Conservation (phyloP, 108 stramenopile genomes). For the Pseudonitzschia pungens region DNA sequence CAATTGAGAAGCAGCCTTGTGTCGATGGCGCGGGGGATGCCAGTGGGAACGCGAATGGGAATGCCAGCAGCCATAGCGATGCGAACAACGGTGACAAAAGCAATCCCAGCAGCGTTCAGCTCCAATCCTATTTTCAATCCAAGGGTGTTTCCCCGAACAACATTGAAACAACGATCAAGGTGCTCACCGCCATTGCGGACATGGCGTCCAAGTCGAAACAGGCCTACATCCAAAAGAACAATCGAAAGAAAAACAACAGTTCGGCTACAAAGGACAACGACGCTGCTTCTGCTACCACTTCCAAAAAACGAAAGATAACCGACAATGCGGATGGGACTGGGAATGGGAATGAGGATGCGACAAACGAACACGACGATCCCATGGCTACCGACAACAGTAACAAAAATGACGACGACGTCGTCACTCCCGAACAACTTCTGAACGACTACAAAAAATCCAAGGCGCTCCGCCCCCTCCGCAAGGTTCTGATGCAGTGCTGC, state of each 20-base stretch:
- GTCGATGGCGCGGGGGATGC: no score
- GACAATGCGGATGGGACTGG: neutral
- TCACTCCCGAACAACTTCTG: conserved; percentile 8
- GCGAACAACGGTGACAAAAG: no score
- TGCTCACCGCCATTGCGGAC: conserved; percentile 55
- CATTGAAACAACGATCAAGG: conserved; percentile 48
- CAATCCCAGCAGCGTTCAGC: no score
- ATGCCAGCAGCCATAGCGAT: no score
- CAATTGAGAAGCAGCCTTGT: no score
- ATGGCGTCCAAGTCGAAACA: conserved; percentile 31
- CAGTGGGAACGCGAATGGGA: no score
- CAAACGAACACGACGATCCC: neutral
- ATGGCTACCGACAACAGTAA: neutral
- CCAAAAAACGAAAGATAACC: neutral
- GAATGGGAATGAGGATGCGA: neutral
- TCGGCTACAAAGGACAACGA: neutral
- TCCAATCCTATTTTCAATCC: neutral
- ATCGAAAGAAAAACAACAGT: conserved; percentile 13
- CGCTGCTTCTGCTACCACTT: neutral
- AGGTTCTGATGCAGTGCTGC: conserved; percentile 60
- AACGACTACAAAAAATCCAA: conserved; percentile 44
- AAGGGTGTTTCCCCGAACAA: conserved; percentile 45
- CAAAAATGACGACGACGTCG: neutral
- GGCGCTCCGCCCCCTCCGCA: conserved; percentile 69
- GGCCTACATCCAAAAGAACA: conserved; percentile 15